Evolutionary conservation across 495 filamentous ascomycete species (phyloP).

Genomic region (Penicillium steckii): DNA sequence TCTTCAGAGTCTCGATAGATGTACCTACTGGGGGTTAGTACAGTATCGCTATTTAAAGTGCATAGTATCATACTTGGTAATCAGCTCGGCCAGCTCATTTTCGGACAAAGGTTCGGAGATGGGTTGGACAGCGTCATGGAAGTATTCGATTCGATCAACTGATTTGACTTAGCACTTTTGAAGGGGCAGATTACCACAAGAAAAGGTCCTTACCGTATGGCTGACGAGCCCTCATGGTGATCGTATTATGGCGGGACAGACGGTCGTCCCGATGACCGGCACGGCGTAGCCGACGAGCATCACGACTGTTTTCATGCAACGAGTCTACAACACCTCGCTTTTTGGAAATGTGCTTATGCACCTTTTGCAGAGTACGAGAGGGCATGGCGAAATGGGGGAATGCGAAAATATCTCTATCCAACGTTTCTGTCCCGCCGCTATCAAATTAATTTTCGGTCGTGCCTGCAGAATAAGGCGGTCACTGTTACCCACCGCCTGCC

Average conservation of each 20-base stretch:
- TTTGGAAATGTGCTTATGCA: slow-evolving; percentile 81
- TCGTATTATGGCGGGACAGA: slow-evolving; percentile 60
- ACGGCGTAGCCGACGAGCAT: slow-evolving; percentile 70
- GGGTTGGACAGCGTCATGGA: slow-evolving; percentile 62
- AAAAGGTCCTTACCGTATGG: slow-evolving; percentile 55
- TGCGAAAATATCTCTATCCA: neutral
- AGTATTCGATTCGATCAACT: slow-evolving; percentile 74
- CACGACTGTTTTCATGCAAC: slow-evolving; percentile 81
- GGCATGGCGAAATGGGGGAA: slow-evolving; percentile 55
- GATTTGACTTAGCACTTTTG: slow-evolving; percentile 5
- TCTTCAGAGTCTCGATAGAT: slow-evolving; percentile 79
- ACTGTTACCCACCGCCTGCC: slow-evolving; percentile 22
- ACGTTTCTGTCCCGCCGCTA: neutral
- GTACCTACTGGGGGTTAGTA: slow-evolving; percentile 49
- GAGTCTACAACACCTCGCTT: slow-evolving; percentile 63
- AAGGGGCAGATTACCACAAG: neutral
- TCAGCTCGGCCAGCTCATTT: slow-evolving; percentile 58
- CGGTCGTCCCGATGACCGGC: slow-evolving; percentile 76
- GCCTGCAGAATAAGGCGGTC: slow-evolving; percentile 26
- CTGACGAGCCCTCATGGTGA: slow-evolving; percentile 64
- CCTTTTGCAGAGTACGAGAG: slow-evolving; percentile 65
- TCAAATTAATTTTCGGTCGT: slow-evolving; percentile 24
- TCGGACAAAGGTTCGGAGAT: slow-evolving; percentile 53
- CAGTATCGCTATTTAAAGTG: neutral
- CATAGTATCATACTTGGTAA: slow-evolving; percentile 52